Percentiles rank a stretch among this genome's conserved stretches.
Evolutionary conservation across 2,329 filamentous ascomycete genomes (phyloP).

Genomic region (Colletotrichum sp.): DNA sequence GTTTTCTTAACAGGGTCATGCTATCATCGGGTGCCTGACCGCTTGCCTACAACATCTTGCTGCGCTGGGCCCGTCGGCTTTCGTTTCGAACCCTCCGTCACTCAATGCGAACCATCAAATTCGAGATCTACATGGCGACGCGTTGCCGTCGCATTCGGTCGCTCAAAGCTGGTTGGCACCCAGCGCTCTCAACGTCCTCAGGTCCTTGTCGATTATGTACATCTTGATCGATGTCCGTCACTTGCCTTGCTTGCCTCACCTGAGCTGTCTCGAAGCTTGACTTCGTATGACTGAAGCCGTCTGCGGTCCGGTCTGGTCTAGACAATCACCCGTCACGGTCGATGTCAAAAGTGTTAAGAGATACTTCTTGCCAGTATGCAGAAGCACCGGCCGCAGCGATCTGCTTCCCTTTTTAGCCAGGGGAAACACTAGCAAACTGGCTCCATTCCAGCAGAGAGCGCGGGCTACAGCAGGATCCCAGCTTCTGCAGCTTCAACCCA

Average conservation of each 20-base stretch:
- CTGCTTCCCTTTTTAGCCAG: background rate
- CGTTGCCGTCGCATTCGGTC: background rate
- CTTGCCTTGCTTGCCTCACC: background rate
- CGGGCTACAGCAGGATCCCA: background rate
- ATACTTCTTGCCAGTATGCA: background rate
- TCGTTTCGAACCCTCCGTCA: background rate
- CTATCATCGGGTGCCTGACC: background rate
- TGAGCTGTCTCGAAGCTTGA: background rate
- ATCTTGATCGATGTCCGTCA: background rate
- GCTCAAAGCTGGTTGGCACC: background rate
- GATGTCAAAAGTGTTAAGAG: background rate
- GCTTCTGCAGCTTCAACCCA: background rate
- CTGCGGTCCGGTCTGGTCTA: background rate
- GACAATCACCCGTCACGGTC: background rate
- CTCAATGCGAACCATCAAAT: background rate
- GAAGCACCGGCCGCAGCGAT: background rate
- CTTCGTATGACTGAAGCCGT: background rate
- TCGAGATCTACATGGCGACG: background rate
- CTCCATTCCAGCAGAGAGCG: background rate
- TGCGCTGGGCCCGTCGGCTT: background rate
- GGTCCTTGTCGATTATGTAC: background rate
- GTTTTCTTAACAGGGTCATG: conserved; percentile 4
- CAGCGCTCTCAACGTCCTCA: background rate
- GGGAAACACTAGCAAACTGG: background rate
- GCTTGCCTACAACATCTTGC: background rate